Conservation (phyloP, 2,329 filamentous ascomycete genomes). For the Pseudogymnoascus sp. region DNA sequence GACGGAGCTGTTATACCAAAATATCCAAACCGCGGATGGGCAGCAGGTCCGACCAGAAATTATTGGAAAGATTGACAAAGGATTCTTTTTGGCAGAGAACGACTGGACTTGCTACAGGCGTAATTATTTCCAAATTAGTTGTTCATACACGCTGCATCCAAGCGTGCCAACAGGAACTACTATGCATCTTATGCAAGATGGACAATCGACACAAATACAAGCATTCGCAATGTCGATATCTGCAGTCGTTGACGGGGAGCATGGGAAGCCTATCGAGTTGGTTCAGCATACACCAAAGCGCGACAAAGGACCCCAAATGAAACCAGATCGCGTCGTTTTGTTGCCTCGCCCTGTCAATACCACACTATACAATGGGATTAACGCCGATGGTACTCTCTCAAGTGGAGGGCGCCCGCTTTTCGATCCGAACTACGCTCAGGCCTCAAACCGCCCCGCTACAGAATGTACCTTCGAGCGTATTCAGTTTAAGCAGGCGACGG, state of each 20-base stretch:
- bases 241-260: slow-evolving; percentile 53
- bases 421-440: slow-evolving; percentile 11
- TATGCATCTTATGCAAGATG: slow-evolving; percentile 32
- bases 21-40: slow-evolving; percentile 40
- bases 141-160: slow-evolving; percentile 51
- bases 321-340: slow-evolving; percentile 41
- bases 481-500: slow-evolving; percentile 67
- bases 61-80: slow-evolving; percentile 60
- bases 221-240: slow-evolving; percentile 58
- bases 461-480: slow-evolving; percentile 56
- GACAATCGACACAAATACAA: slow-evolving; percentile 37
- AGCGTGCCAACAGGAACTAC: slow-evolving; percentile 32
- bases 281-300: slow-evolving; percentile 69
- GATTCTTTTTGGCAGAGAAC: slow-evolving; percentile 55
- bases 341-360: slow-evolving; percentile 20
- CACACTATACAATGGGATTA: not conserved
- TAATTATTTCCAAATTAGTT: slow-evolving; percentile 63
- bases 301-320: slow-evolving; percentile 60
- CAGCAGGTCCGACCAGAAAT: slow-evolving; percentile 50
- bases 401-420: slow-evolving; percentile 10
- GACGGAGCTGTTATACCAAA: slow-evolving; percentile 34
- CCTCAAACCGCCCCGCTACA: slow-evolving; percentile 19
- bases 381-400: not conserved
- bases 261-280: slow-evolving; percentile 58
- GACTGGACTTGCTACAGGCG: slow-evolving; percentile 69